Percentiles rank a stretch among this genome's conserved stretches.
These are phyloP conservation scores for Trichoderma gamsii DNA, from an alignment of 495 filamentous ascomycete species.

Conservation along the genomic window DNA sequence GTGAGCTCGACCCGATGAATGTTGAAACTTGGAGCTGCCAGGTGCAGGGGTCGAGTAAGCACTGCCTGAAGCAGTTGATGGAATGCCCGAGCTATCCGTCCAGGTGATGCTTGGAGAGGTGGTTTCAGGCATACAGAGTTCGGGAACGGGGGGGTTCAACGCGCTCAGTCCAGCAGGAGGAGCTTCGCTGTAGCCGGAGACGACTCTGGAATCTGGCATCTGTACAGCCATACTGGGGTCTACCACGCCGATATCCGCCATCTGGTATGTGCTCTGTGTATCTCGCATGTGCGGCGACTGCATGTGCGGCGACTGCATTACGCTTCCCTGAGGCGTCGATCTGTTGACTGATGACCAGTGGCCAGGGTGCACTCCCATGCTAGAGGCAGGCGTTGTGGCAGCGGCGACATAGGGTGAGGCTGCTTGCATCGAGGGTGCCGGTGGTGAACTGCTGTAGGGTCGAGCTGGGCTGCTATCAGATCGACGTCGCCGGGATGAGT, in stretches of 20 bases:
- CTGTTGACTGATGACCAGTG: slow-evolving; percentile 12
- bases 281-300: slow-evolving; percentile 7
- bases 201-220: neutral
- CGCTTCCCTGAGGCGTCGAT: neutral
- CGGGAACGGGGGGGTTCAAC: slow-evolving; percentile 20
- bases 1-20: neutral
- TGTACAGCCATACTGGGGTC: neutral
- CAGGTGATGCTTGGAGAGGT: neutral
- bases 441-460: slow-evolving; percentile 2
- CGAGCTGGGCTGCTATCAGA: slow-evolving; percentile 1
- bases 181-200: neutral
- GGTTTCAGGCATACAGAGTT: slow-evolving; percentile 20
- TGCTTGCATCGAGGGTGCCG: neutral
- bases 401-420: neutral
- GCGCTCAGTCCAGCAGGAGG: slow-evolving; percentile 13
- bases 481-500: neutral
- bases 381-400: neutral
- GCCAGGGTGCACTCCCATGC: neutral
- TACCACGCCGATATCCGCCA: slow-evolving; percentile 6
- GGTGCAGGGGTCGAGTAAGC: slow-evolving; percentile 42
- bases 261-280: neutral
- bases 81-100: slow-evolving; percentile 38
- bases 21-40: slow-evolving; percentile 24
- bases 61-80: slow-evolving; percentile 45
- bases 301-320: slow-evolving; percentile 9